Evolutionary conservation across 768 basidiomycete genomes (phyloP).

Genomic region (Leucosporidium creatinivorum): DNA sequence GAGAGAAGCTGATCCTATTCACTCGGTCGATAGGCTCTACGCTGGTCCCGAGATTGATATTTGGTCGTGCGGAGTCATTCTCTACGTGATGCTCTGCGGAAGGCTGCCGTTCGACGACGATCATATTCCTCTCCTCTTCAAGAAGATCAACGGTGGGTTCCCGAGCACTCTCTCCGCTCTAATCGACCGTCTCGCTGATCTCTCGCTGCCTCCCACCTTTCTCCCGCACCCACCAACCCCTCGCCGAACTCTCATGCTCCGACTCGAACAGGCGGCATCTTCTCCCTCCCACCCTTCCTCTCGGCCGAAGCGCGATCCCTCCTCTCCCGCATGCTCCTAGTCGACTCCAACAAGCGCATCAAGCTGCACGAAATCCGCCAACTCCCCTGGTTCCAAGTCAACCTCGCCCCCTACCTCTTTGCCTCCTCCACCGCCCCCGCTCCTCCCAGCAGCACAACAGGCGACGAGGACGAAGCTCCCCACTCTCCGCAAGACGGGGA

Average conservation of each 20-base stretch:
- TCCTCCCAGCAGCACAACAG: not conserved
- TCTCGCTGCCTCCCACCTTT: not conserved
- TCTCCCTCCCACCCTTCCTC: slow-evolving; percentile 73
- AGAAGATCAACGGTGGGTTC: slow-evolving; percentile 70
- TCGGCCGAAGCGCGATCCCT: slow-evolving; percentile 69
- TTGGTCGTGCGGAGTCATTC: slow-evolving; percentile 97
- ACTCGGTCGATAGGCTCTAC: slow-evolving; percentile 51
- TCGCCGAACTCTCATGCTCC: slow-evolving; percentile 15
- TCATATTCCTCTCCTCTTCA: slow-evolving; percentile 82
- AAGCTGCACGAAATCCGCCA: slow-evolving; percentile 84
- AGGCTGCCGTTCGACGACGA: slow-evolving; percentile 95
- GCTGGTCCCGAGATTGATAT: slow-evolving; percentile 98
- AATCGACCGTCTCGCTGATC: slow-evolving; percentile 43
- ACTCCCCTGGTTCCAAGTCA: slow-evolving; percentile 80
- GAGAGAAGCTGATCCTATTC: not conserved
- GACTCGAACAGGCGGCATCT: slow-evolving; percentile 61
- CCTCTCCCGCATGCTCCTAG: slow-evolving; percentile 80
- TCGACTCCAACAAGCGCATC: slow-evolving; percentile 90
- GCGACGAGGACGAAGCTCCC: slow-evolving; percentile 37
- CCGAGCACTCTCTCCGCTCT: not conserved
- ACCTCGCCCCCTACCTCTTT: slow-evolving; percentile 73
- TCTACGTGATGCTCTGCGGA: slow-evolving; percentile 96
- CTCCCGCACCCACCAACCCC: not conserved
- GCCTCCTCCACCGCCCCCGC: slow-evolving; percentile 48
- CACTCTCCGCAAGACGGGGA: slow-evolving; percentile 5